A percentile compares a stretch with the other conserved stretches of the same genome.
Conservation (phyloP, 1,284 basidiomycete species). For the Papiliotrema fonsecae region DNA sequence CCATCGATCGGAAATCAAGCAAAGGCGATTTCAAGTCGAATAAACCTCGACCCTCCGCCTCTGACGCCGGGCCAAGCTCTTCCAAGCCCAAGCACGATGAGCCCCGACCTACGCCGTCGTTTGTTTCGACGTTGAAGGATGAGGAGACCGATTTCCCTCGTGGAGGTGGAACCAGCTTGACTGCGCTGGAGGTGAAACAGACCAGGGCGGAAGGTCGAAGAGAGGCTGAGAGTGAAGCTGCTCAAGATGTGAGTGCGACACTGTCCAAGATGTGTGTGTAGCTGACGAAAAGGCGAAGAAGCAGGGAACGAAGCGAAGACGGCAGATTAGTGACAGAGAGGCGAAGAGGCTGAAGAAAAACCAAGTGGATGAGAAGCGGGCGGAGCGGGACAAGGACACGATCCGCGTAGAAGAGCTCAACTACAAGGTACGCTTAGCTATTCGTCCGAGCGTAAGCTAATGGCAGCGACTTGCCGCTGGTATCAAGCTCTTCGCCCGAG, state of each 20-base stretch:
- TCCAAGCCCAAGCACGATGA: slow-evolving; percentile 2
- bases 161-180: slow-evolving; percentile 68
- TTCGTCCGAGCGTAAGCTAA: slow-evolving; percentile 66
- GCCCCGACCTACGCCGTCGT: slow-evolving; percentile 38
- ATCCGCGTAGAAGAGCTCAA: slow-evolving; percentile 28
- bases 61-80: not conserved
- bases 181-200: slow-evolving; percentile 84
- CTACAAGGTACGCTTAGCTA: slow-evolving; percentile 8
- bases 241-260: slow-evolving; percentile 48
- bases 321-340: slow-evolving; percentile 33
- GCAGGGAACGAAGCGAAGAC: slow-evolving; percentile 32
- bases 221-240: slow-evolving; percentile 75
- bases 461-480: slow-evolving; percentile 84
- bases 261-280: not conserved
- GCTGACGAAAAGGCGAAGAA: slow-evolving; percentile 33
- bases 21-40: not conserved
- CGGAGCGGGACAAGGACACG: slow-evolving; percentile 42
- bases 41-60: not conserved
- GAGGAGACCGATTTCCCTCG: slow-evolving; percentile 93
- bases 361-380: slow-evolving; percentile 52
- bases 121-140: slow-evolving; percentile 50
- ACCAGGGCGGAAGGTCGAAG: slow-evolving; percentile 75
- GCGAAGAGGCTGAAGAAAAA: slow-evolving; percentile 50
- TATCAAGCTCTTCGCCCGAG: slow-evolving; percentile 79
- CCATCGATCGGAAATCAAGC: not conserved